Conservation (phyloP, 257 asterid genomes). For the Euphrasia confusa region DNA sequence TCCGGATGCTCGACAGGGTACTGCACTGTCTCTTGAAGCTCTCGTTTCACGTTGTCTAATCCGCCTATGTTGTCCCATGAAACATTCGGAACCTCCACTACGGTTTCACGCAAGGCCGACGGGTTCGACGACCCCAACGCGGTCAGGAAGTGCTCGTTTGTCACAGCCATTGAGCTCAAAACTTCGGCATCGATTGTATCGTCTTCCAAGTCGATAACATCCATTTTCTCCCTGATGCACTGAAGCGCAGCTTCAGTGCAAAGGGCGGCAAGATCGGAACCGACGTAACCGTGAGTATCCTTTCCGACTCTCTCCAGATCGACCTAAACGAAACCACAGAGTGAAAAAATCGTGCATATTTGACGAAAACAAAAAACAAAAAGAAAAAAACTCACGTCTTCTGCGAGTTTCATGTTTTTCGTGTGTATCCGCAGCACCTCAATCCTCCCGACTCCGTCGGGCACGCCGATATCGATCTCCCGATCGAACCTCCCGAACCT, state of each 20-base stretch:
- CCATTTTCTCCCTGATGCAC: constrained; percentile 63
- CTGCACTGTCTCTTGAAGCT: constrained; percentile 61
- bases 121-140: constrained; percentile 62
- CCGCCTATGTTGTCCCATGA: constrained; percentile 53
- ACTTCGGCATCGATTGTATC: constrained; percentile 56
- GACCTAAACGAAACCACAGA: constrained; percentile 28
- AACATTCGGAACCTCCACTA: constrained; percentile 48
- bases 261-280: constrained; percentile 63
- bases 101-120: constrained; percentile 55
- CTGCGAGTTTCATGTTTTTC: constrained; percentile 46
- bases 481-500: constrained; percentile 49
- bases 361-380: no score
- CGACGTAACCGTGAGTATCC: constrained; percentile 51
- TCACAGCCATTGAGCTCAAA: constrained; percentile 54
- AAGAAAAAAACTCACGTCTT: constrained; percentile 32
- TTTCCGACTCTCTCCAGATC: constrained; percentile 47
- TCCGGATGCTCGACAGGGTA: constrained; percentile 66
- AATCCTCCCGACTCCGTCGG: constrained; percentile 44
- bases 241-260: constrained; percentile 65
- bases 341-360: neutral
- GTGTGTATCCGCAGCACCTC: constrained; percentile 46
- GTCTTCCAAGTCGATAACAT: constrained; percentile 51
- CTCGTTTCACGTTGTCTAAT: constrained; percentile 50
- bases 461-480: constrained; percentile 49
- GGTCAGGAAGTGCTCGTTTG: constrained; percentile 54